A percentile compares a stretch with the other conserved stretches of the same genome.
phyloP scores from a whole-genome alignment of 1,139 yeast genomes.

The Scheffersomyces quercinus region DNA sequence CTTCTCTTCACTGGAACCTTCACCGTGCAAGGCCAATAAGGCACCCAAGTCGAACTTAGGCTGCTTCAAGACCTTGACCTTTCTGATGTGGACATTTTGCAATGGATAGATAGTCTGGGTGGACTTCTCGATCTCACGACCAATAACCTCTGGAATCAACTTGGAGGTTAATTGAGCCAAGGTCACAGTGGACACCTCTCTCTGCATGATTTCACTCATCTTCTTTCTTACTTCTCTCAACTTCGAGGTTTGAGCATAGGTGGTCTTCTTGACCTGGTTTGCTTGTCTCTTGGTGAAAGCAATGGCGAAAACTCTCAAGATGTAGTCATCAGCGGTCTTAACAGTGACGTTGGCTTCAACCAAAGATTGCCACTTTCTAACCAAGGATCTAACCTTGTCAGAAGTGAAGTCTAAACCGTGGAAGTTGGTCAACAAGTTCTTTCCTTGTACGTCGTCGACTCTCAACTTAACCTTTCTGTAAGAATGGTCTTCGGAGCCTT shows the following conservation, averaged over 20 bases:
- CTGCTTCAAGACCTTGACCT: conserved; percentile 53
- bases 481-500: conserved; percentile 55
- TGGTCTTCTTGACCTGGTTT: conserved; percentile 52
- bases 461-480: conserved; percentile 54
- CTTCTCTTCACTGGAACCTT: conserved; percentile 51
- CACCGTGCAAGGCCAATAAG: conserved; percentile 54
- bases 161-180: conserved; percentile 53
- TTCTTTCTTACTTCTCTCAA: conserved; percentile 54
- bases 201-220: conserved; percentile 54
- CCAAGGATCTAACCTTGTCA: conserved; percentile 53
- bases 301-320: conserved; percentile 51
- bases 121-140: conserved; percentile 55
- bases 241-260: conserved; percentile 53
- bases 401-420: conserved; percentile 53
- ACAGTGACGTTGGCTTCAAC: conserved; percentile 55
- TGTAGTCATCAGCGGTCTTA: conserved; percentile 52
- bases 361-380: conserved; percentile 56
- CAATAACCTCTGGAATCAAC: conserved; percentile 54
- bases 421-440: conserved; percentile 56
- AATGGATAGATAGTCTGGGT: conserved; percentile 53
- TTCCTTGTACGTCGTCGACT: conserved; percentile 57
- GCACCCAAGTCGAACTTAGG: conserved; percentile 56
- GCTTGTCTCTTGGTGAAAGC: conserved; percentile 57
- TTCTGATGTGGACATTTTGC: conserved; percentile 55
- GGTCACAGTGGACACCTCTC: conserved; percentile 52